phyloP scores from a whole-genome alignment of 192 early-diverging fungal genomes.

The Coemansia sp. region DNA sequence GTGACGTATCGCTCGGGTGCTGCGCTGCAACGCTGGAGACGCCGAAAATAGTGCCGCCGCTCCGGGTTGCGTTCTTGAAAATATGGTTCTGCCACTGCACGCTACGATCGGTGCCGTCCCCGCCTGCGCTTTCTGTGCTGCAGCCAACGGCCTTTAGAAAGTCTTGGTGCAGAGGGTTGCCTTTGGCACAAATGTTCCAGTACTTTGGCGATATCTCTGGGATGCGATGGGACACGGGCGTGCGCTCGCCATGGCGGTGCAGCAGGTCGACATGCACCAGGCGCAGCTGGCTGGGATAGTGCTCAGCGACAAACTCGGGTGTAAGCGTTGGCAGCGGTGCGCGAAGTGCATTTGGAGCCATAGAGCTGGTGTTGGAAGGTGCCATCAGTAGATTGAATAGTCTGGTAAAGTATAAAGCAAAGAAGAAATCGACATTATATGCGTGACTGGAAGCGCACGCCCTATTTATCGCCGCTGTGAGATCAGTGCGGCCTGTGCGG shows the following conservation, averaged over 20 bases:
- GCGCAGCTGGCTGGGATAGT: slow-evolving; percentile 48
- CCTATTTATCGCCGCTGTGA: neutral
- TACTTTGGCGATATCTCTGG: slow-evolving; percentile 21
- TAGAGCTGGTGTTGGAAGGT: slow-evolving; percentile 11
- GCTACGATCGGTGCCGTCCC: neutral
- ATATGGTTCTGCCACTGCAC: slow-evolving; percentile 22
- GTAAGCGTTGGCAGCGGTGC: slow-evolving; percentile 43
- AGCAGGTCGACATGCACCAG: slow-evolving; percentile 56
- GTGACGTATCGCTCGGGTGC: slow-evolving; percentile 16
- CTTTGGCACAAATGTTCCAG: slow-evolving; percentile 49
- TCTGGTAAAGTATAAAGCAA: neutral
- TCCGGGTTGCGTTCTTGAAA: slow-evolving; percentile 21
- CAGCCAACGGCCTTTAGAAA: slow-evolving; percentile 29
- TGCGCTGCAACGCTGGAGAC: slow-evolving; percentile 8
- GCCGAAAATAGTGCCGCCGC: slow-evolving; percentile 24
- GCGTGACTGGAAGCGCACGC: neutral
- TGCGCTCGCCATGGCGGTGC: slow-evolving; percentile 55
- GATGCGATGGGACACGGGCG: slow-evolving; percentile 28
- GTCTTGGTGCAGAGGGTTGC: slow-evolving; percentile 34
- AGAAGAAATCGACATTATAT: neutral
- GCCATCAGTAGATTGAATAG: slow-evolving; percentile 4
- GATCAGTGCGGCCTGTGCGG: neutral
- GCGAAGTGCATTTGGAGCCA: slow-evolving; percentile 7
- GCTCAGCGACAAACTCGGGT: slow-evolving; percentile 36
- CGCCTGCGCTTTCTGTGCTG: neutral